phyloP scores from a whole-genome alignment of 1,284 basidiomycete genomes.

The Trametes versicolor region DNA sequence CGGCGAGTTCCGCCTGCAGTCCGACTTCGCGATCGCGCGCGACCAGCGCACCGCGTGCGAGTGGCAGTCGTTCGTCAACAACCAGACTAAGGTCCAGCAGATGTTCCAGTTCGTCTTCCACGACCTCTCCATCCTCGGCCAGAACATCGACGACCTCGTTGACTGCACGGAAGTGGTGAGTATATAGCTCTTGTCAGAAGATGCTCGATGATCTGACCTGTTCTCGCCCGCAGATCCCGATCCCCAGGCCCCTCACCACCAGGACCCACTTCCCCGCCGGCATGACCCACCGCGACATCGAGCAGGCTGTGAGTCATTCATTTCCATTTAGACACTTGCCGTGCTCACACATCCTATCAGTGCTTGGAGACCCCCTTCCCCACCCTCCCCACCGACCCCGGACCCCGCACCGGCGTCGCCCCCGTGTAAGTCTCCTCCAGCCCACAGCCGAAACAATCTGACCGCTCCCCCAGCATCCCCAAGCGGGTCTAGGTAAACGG shows the following conservation, averaged over 20 bases:
- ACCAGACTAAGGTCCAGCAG: constrained; percentile 34
- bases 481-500: not conserved
- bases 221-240: constrained; percentile 5
- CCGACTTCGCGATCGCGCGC: constrained; percentile 39
- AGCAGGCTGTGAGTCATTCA: constrained; percentile 32
- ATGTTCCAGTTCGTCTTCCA: constrained; percentile 35
- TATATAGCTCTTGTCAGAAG: not conserved
- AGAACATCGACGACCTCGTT: constrained; percentile 28
- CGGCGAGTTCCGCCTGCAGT: constrained; percentile 44
- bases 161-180: constrained; percentile 40
- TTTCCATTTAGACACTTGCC: not conserved
- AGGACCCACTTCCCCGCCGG: constrained; percentile 27
- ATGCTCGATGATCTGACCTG: not conserved
- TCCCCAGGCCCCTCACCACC: constrained; percentile 12
- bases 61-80: constrained; percentile 44
- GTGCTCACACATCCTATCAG: not conserved
- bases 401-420: constrained; percentile 27
- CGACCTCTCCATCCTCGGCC: constrained; percentile 33
- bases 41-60: constrained; percentile 42
- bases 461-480: constrained; percentile 3
- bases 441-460: not conserved
- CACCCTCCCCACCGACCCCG: constrained; percentile 25
- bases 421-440: constrained; percentile 11
- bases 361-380: constrained; percentile 29
- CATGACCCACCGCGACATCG: constrained; percentile 22